These are phyloP conservation scores for Hypoxylon sp. DNA, from an alignment of 2,329 filamentous ascomycete species.

Conservation along the genomic window DNA sequence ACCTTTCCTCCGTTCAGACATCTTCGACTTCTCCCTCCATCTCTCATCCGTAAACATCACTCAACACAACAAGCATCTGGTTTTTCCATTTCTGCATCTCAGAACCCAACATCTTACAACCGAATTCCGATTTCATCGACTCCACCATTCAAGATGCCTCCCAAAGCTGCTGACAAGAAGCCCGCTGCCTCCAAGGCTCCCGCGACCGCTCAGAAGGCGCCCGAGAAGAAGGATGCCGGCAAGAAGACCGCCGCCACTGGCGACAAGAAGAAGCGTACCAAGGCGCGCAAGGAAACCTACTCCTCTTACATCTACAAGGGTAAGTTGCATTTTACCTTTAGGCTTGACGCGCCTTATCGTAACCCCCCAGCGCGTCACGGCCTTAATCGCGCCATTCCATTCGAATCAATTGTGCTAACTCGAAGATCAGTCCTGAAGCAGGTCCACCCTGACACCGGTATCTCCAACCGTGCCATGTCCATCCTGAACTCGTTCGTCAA, in stretches of 20 bases:
- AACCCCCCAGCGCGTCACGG: constrained; percentile 12
- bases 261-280: constrained; percentile 99
- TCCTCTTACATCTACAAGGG: constrained; percentile 99
- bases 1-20: constrained; percentile 60
- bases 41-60: constrained; percentile 52
- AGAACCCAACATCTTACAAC: constrained; percentile 26
- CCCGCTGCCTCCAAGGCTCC: constrained; percentile 98
- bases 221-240: constrained; percentile 99
- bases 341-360: constrained; percentile 28
- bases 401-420: constrained; percentile 49
- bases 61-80: constrained; percentile 45
- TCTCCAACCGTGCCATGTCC: constrained; percentile 99
- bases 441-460: constrained; percentile 99
- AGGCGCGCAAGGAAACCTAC: constrained; percentile 99
- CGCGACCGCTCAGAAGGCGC: constrained; percentile 74
- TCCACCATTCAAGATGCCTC: constrained; percentile 80
- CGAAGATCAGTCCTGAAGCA: constrained; percentile 88
- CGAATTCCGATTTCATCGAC: constrained; percentile 28
- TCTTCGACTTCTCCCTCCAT: constrained; percentile 54
- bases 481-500: constrained; percentile 99
- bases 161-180: constrained; percentile 99
- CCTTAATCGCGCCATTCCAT: not conserved
- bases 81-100: constrained; percentile 45
- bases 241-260: constrained; percentile 98
- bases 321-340: constrained; percentile 59